Conservation (phyloP, 177 flowering plant genomes). For the Vitis hybrid region DNA sequence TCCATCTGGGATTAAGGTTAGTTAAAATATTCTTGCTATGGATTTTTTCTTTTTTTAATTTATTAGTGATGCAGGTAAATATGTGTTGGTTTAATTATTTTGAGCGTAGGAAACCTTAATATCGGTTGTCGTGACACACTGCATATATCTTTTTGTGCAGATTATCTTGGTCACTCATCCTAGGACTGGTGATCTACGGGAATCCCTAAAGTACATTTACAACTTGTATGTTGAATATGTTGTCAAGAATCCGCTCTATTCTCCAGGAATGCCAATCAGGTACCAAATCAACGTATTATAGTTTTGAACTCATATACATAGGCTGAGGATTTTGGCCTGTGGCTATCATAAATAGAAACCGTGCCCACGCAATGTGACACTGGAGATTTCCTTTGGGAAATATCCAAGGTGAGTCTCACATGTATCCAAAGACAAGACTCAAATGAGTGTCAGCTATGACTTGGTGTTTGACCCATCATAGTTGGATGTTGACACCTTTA, state of each 20-base stretch:
- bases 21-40: neutral
- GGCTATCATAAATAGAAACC: neutral
- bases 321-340: neutral
- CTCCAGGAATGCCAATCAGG: slow-evolving; percentile 71
- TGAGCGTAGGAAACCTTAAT: no score
- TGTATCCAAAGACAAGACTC: no score
- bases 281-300: slow-evolving; percentile 9
- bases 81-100: no score
- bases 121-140: no score
- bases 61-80: no score
- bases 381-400: no score
- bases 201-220: slow-evolving; percentile 66
- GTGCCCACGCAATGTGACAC: no score
- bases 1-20: slow-evolving; percentile 94
- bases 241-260: slow-evolving; percentile 71
- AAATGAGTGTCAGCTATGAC: no score
- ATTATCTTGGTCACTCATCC: slow-evolving; percentile 71
- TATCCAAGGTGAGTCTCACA: no score
- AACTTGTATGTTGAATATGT: slow-evolving; percentile 78
- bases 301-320: neutral
- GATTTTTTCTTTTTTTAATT: no score
- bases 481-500: no score
- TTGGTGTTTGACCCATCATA: no score
- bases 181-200: slow-evolving; percentile 66
- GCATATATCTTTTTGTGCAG: slow-evolving; percentile 30